Evolutionary conservation across 1,284 basidiomycete species (phyloP), one percentile per base, ranked within the genome.

Genomic region (Apiotrichum mycotoxinovorans): DNA sequence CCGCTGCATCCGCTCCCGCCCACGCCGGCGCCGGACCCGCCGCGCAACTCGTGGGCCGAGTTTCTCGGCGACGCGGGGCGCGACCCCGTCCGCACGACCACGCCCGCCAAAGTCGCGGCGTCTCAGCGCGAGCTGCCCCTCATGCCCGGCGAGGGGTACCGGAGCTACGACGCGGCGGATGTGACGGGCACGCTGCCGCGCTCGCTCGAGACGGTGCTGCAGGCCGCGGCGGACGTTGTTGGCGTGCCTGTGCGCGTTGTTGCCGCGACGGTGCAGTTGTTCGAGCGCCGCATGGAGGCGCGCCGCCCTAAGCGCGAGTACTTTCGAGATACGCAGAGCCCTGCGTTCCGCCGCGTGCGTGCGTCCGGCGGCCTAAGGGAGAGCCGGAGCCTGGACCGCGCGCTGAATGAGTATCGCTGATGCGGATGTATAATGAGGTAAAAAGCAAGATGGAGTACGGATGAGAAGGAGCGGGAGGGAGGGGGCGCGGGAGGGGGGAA

Each of bases 101-200:
- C 20, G 11, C 45, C 48, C 30, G 17, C 34, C 3, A 45, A 42
- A 15, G 27, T 20, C 20, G 49, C 56, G 17, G 23, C 51, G 15
- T 44, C 51, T 8, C 44, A 52, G 14, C 52, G 54, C 30, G 40
- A 58, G 14, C 63, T 72, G 7, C 71, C 70, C 0, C 63, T 70
- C 12, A 62, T 70, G 58, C 71, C 73, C 1, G 73, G 71, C 30
- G 72, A 74, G 43, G 58, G 58, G 15, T 26, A 68, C 34, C 48
- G 48, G 14, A 61, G 61, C 11, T 75, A 65, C 57, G 58, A 67
- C 26, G 50, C 68, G 0, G 45, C 51, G 25, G 69, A 72, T 51
- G 30, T 62, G 0, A 58, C 61, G 0, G 67, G 66, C 14, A 58
- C 61, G 8, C 61, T 73, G n/a, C 71, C 72, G 10, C 27, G 18